Evolutionary conservation across 2,329 filamentous ascomycete species (phyloP), one percentile per base, ranked within the genome.

Genomic region (Ophiocordyceps camponoti-rufipedis): DNA sequence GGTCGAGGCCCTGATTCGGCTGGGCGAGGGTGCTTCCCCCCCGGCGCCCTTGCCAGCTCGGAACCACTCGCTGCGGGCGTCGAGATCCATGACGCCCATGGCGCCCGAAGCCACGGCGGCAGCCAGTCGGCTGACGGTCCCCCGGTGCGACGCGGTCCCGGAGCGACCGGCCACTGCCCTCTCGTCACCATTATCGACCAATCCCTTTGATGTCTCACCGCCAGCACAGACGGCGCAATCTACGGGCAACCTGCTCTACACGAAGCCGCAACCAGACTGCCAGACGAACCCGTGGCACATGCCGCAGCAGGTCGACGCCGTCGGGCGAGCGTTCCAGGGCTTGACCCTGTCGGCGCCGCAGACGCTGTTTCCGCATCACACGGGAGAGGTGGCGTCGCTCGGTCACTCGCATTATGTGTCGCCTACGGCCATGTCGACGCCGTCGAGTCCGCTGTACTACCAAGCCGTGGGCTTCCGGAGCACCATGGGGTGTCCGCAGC

Each of bases 1-100:
- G 0, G 78, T 96, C 41, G 89, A 96, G 61, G 77, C 85, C 16
- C 64, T 98, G 55, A 77, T 91, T 47, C 75, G 86, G 52, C 64
- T 95, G 38, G 89, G 88, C 28, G 87, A 94, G 56, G 79, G 77
- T 31, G 65, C 57, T 46, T 62, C 64, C 32, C 60, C 64, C 23
- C 63, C 52, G 49, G 61, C 48, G 16, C 49, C 55, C 23, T 23
- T 23, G 14, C 55, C 66, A 7, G 67, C 70, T 47, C 66, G 69
- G 39, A 69, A 72, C 46, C 65, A 63, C 35, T 66, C 60, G 35
- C 56, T 69, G 31, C 67, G 70, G n/a, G 57, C 63, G 12, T 69
- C 71, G 32, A 66, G 69, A 45, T 70, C 74, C 11, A 60, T 75
- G 54, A 76, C 77, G 3, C 70, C 77, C n/a, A 59, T 71, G 29